Evolutionary conservation across 768 basidiomycete species (phyloP).

Genomic region (Piloderma croceum): DNA sequence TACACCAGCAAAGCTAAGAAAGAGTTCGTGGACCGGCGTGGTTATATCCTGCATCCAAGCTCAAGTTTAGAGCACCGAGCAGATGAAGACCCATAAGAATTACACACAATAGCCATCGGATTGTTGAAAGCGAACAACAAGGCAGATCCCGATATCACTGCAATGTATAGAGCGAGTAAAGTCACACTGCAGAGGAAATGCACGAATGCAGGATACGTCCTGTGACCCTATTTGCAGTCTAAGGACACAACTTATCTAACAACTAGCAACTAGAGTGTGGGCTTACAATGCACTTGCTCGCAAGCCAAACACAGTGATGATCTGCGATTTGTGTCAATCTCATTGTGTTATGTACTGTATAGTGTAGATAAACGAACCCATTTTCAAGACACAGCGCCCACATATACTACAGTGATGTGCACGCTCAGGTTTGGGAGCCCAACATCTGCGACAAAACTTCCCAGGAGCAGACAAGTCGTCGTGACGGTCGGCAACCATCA

Average conservation of each 20-base stretch:
- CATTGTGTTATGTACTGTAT: too few species aligned
- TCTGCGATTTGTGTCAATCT: too few species aligned
- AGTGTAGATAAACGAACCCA: conserved; percentile 49
- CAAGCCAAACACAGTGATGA: conserved; percentile 86
- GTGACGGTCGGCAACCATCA: conserved; percentile 41
- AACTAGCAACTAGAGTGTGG: background rate
- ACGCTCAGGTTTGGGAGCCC: conserved; percentile 73
- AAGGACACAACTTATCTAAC: conserved; percentile 1
- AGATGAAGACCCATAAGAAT: too few species aligned
- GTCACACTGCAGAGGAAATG: conserved; percentile 68
- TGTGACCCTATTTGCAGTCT: conserved; percentile 71
- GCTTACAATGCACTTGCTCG: conserved; percentile 68
- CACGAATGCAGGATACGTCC: conserved; percentile 80
- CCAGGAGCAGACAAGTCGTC: conserved; percentile 48
- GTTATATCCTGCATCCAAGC: conserved; percentile 43
- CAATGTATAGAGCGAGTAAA: conserved; percentile 57
- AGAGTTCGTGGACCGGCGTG: conserved; percentile 67
- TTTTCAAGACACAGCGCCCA: conserved; percentile 75
- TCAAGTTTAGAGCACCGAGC: too few species aligned
- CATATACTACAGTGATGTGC: conserved; percentile 75
- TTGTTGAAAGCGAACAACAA: conserved; percentile 64
- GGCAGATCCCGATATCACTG: conserved; percentile 44
- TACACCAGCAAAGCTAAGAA: conserved; percentile 53
- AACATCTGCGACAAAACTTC: conserved; percentile 76
- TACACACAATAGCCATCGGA: conserved; percentile 54